phyloP scores from a whole-genome alignment of 768 basidiomycete species.

The Coprinellus micaceus region DNA sequence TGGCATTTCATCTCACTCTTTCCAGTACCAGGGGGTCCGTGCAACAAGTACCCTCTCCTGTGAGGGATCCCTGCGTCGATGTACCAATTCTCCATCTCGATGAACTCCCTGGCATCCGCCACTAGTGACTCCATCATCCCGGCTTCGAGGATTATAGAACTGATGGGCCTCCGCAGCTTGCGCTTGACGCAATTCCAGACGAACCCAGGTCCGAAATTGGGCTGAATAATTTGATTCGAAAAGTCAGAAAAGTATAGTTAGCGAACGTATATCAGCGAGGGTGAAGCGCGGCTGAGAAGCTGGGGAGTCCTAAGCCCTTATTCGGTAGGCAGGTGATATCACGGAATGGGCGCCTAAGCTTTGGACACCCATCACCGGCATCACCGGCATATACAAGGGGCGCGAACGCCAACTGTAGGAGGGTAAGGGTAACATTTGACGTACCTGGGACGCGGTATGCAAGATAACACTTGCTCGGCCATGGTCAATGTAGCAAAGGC shows the following conservation, averaged over 20 bases:
- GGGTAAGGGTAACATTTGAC: neutral
- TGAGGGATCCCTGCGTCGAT: conserved; percentile 53
- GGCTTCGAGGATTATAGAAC: conserved; percentile 48
- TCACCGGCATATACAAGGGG: too few species aligned
- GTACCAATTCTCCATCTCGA: conserved; percentile 57
- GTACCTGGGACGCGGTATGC: conserved; percentile 30
- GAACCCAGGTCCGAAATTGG: conserved; percentile 33
- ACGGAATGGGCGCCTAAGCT: too few species aligned
- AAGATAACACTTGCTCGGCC: conserved; percentile 33
- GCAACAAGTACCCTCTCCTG: conserved; percentile 51
- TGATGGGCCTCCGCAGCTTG: conserved; percentile 49
- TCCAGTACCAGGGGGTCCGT: conserved; percentile 61
- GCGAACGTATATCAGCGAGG: too few species aligned
- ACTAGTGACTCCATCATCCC: conserved; percentile 46
- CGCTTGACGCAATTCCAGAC: conserved; percentile 44
- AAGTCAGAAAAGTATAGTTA: neutral
- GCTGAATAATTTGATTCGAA: too few species aligned
- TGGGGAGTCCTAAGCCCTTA: too few species aligned
- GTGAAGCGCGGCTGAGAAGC: too few species aligned
- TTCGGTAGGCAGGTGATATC: too few species aligned
- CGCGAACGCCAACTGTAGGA: neutral
- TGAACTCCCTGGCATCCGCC: conserved; percentile 50
- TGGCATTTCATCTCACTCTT: conserved; percentile 40
- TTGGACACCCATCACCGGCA: too few species aligned
- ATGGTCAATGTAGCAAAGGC: conserved; percentile 30